phyloP scores from a whole-genome alignment of 73 alveolate species.

The Paramecium biaurelia region DNA sequence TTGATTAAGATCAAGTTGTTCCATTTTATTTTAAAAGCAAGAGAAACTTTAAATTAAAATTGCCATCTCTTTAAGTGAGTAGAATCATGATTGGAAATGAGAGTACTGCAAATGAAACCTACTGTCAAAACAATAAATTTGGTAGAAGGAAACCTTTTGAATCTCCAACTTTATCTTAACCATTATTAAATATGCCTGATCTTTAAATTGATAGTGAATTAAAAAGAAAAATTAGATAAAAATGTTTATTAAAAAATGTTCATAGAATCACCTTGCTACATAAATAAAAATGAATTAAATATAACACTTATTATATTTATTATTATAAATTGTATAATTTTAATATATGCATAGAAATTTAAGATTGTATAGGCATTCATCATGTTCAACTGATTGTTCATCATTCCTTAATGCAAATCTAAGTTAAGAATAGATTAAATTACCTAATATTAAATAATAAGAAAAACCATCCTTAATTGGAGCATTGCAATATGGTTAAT shows the following conservation, averaged over 20 bases:
- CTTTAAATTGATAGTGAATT: neutral
- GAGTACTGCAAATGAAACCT: neutral
- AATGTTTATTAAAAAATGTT: neutral
- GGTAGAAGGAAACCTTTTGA: neutral
- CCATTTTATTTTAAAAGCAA: neutral
- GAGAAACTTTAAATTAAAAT: neutral
- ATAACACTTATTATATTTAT: neutral
- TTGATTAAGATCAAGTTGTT: neutral
- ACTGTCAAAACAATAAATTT: neutral
- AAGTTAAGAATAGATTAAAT: neutral
- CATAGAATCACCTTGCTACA: neutral
- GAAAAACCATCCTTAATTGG: neutral
- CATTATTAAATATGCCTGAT: neutral
- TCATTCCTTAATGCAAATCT: neutral
- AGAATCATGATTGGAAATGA: conserved; percentile 20
- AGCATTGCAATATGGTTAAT: neutral
- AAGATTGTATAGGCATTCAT: neutral
- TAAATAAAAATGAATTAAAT: neutral
- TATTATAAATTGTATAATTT: neutral
- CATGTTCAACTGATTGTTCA: conserved; percentile 4
- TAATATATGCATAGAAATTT: neutral
- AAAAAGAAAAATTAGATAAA: neutral
- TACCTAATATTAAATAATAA: neutral
- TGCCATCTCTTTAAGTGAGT: conserved; percentile 10
- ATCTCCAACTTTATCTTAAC: neutral